A percentile compares a stretch with the other conserved stretches of the same genome.
These are phyloP conservation scores for Lasiodiplodia sp. DNA, from an alignment of 2,329 filamentous ascomycete species.

Conservation along the genomic window DNA sequence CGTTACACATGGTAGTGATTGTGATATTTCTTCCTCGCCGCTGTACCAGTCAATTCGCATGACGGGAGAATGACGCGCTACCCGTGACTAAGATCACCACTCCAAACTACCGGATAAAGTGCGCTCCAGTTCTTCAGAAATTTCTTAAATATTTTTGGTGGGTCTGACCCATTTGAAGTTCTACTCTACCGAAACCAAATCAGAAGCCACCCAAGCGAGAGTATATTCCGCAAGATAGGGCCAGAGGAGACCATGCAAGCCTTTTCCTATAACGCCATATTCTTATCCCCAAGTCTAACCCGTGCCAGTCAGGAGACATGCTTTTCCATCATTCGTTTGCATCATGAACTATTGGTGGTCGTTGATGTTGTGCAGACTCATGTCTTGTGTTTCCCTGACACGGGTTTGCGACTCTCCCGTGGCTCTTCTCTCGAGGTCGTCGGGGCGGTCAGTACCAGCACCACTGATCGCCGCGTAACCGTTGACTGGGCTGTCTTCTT, in stretches of 20 bases:
- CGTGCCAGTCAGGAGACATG: not conserved
- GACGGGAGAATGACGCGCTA: not conserved
- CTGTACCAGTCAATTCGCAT: too few relatives aligned
- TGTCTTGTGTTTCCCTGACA: slow-evolving; percentile 62
- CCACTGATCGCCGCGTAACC: slow-evolving; percentile 33
- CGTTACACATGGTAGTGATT: not conserved
- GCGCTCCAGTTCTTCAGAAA: not conserved
- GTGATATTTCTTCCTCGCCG: not conserved
- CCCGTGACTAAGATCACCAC: not conserved
- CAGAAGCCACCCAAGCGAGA: slow-evolving; percentile 17
- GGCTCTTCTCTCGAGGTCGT: slow-evolving; percentile 38
- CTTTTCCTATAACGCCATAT: not conserved
- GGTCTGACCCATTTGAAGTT: slow-evolving; percentile 15
- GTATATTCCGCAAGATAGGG: not conserved
- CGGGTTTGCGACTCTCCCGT: slow-evolving; percentile 50
- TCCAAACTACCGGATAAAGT: not conserved
- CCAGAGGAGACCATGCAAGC: not conserved
- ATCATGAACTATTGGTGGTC: slow-evolving; percentile 39
- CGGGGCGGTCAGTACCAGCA: slow-evolving; percentile 27
- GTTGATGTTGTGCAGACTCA: slow-evolving; percentile 65
- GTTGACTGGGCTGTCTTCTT: slow-evolving; percentile 34
- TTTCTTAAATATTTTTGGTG: slow-evolving; percentile 10
- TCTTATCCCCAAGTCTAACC: not conserved
- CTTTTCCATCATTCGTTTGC: not conserved
- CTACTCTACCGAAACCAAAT: slow-evolving; percentile 10